A percentile compares a stretch with the other conserved stretches of the same genome.
These are phyloP conservation scores for Thraustochytrium sp. DNA, from an alignment of 352 stramenopile species.

Conservation along the genomic window DNA sequence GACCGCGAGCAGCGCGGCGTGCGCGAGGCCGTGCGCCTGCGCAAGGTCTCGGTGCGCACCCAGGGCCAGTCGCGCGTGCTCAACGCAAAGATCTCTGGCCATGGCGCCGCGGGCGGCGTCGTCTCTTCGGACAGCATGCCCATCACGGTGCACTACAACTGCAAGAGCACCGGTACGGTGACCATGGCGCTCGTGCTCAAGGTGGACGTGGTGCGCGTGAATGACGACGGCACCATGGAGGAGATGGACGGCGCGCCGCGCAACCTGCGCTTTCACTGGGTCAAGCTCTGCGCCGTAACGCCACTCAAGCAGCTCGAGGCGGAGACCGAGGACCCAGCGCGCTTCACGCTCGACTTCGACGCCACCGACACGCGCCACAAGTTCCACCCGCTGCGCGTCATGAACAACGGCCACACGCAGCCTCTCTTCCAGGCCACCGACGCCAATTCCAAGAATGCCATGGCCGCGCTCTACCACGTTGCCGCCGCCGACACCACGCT, in stretches of 20 bases:
- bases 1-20: not conserved
- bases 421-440: not conserved
- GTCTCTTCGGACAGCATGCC: constrained; percentile 30
- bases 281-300: constrained; percentile 18
- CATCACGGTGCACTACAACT: constrained; percentile 36
- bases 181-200: not conserved
- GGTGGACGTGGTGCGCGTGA: not conserved
- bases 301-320: not conserved
- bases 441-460: not conserved
- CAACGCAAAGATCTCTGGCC: constrained; percentile 12
- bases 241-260: not conserved
- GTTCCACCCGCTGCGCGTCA: not conserved
- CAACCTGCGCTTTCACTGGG: constrained; percentile 13
- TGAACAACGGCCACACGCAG: not conserved
- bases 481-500: not conserved
- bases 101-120: not conserved
- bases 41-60: not conserved
- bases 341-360: constrained; percentile 7
- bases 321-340: not conserved
- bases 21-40: not conserved
- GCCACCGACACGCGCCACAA: no score
- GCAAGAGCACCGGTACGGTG: not conserved
- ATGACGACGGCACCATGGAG: not conserved
- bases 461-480: constrained; percentile 11
- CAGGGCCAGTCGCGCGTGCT: not conserved